A percentile compares a stretch with the other conserved stretches of the same genome.
Conservation (phyloP, 2,329 filamentous ascomycete species). For the Claviceps pusilla region DNA sequence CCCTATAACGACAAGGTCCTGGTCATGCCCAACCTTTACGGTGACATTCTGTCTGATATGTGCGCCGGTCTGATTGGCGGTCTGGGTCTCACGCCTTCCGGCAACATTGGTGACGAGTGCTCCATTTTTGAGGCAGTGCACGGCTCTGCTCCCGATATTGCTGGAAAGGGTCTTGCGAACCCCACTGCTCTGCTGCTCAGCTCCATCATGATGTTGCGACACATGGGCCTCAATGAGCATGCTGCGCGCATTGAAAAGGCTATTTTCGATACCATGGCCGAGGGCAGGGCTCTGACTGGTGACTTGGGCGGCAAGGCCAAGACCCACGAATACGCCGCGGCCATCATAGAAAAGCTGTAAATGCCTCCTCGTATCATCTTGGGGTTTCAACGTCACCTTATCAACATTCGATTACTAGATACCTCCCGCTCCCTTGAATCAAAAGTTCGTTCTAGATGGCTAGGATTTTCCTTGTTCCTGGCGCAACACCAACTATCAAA, state of each 20-base stretch:
- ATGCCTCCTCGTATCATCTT: conserved; percentile 2
- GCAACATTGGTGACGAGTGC: conserved; percentile 98
- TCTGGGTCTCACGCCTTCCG: conserved; percentile 89
- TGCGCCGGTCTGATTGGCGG: conserved; percentile 97
- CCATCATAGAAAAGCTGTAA: conserved; percentile 65
- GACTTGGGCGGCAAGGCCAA: conserved; percentile 93
- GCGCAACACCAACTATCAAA: background rate
- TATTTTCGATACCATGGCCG: conserved; percentile 84
- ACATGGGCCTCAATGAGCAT: conserved; percentile 82
- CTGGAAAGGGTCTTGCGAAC: conserved; percentile 90
- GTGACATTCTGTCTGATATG: conserved; percentile 99
- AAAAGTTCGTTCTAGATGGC: background rate
- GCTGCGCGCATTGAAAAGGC: conserved; percentile 83
- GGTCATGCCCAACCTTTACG: conserved; percentile 96
- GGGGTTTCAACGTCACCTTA: background rate
- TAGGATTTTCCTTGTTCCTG: background rate
- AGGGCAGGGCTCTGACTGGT: conserved; percentile 92
- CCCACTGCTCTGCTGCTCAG: conserved; percentile 88
- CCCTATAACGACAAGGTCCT: conserved; percentile 99
- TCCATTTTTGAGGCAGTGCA: conserved; percentile 99
- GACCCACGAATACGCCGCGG: conserved; percentile 83
- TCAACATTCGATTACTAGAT: background rate
- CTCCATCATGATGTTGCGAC: conserved; percentile 99
- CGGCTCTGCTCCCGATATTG: conserved; percentile 92
- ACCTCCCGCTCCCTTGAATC: background rate